A percentile compares a stretch with the other conserved stretches of the same genome.
phyloP scores from a whole-genome alignment of 768 basidiomycete genomes.

The Lenzites betulinus region DNA sequence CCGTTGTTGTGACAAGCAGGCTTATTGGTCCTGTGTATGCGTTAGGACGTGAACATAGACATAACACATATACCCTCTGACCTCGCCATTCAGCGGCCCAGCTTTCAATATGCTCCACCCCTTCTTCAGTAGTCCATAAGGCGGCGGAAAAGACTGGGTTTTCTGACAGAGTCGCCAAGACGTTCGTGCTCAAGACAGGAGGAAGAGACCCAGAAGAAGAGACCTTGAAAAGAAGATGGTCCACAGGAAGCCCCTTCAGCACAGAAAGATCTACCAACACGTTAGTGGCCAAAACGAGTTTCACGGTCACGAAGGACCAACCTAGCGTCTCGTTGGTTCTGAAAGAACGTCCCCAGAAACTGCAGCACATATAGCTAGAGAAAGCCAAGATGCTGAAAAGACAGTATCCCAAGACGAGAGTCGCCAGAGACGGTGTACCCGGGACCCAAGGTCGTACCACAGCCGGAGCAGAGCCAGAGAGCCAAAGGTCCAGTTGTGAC shows the following conservation, averaged over 20 bases:
- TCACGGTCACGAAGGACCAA: not conserved
- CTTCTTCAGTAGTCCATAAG: slow-evolving; percentile 46
- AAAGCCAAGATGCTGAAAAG: slow-evolving; percentile 9
- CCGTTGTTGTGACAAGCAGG: slow-evolving; percentile 46
- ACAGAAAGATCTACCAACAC: slow-evolving; percentile 1
- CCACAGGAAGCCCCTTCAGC: slow-evolving; percentile 19
- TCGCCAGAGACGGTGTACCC: not conserved
- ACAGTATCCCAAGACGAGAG: slow-evolving; percentile 14
- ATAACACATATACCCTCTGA: slow-evolving; percentile 18
- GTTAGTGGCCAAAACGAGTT: not conserved
- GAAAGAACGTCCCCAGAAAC: not conserved
- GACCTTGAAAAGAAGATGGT: slow-evolving; percentile 29
- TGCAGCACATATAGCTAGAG: slow-evolving; percentile 7
- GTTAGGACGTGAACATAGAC: not conserved
- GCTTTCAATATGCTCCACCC: slow-evolving; percentile 35
- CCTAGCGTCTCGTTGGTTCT: not conserved
- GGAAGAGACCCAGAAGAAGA: slow-evolving; percentile 29
- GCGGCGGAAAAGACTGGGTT: slow-evolving; percentile 45
- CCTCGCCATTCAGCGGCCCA: slow-evolving; percentile 50
- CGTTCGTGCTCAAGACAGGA: slow-evolving; percentile 20
- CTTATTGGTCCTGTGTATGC: slow-evolving; percentile 47
- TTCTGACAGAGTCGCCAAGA: slow-evolving; percentile 17
- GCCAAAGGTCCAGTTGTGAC: slow-evolving; percentile 2
- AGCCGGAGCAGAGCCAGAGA: slow-evolving; percentile 3
- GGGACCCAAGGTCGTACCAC: slow-evolving; percentile 1